A percentile compares a stretch with the other conserved stretches of the same genome.
These are phyloP conservation scores for Acidiella bohemica DNA, from an alignment of 495 filamentous ascomycete species.

Conservation along the genomic window DNA sequence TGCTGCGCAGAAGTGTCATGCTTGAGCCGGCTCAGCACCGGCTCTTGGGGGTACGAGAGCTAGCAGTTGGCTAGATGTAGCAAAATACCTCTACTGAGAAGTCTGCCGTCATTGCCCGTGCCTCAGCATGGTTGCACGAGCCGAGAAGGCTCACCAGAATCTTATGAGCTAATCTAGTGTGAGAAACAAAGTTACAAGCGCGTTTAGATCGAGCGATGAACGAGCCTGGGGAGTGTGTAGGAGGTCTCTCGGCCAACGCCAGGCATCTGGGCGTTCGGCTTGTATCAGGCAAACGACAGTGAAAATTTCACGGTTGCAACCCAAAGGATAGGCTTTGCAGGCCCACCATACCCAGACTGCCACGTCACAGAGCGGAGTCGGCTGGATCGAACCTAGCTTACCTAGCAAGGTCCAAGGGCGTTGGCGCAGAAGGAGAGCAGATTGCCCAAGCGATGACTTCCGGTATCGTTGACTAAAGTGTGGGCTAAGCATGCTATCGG, in stretches of 20 bases:
- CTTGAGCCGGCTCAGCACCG: no score
- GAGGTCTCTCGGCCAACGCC: constrained; percentile 2
- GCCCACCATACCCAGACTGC: constrained; percentile 15
- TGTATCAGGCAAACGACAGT: neutral
- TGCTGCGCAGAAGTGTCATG: no score
- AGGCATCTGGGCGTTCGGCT: neutral
- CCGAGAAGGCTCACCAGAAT: no score
- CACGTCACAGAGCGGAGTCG: constrained; percentile 21
- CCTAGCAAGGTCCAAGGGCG: constrained; percentile 1
- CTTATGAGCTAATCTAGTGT: neutral
- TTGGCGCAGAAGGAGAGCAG: no score
- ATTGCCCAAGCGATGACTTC: no score
- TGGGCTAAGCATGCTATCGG: neutral
- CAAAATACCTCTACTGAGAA: no score
- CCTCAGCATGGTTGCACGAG: no score
- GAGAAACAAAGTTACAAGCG: neutral
- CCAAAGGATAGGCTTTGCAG: constrained; percentile 10
- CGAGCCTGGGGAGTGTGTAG: constrained; percentile 1
- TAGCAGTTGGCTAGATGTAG: no score
- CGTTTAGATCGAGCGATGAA: constrained; percentile 3
- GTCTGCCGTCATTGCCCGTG: no score
- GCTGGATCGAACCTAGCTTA: constrained; percentile 14
- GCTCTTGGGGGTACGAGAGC: no score
- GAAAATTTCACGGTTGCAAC: constrained; percentile 3
- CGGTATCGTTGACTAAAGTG: no score